phyloP scores from a whole-genome alignment of 148 eudicot genomes.

The Salicornia ramosissima region DNA sequence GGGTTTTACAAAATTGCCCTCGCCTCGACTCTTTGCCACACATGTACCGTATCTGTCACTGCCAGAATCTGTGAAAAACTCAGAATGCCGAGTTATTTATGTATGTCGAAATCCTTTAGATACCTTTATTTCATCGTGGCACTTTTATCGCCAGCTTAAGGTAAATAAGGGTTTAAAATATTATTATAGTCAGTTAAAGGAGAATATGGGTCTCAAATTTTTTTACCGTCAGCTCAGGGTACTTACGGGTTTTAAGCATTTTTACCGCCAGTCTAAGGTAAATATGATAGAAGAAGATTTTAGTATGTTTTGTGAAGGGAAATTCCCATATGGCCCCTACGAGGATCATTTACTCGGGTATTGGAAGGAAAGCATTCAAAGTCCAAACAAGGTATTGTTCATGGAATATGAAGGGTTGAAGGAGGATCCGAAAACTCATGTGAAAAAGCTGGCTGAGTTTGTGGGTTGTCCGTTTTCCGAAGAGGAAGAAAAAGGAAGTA shows the following conservation, averaged over 20 bases:
- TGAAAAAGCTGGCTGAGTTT: slow-evolving; percentile 17
- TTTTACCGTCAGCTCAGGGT: background rate
- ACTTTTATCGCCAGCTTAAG: slow-evolving; percentile 4
- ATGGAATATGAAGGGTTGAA: slow-evolving; percentile 20
- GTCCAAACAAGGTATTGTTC: slow-evolving; percentile 6
- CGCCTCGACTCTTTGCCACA: slow-evolving; percentile 11
- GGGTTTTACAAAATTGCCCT: background rate
- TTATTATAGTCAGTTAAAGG: background rate
- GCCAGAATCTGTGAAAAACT: slow-evolving; percentile 7
- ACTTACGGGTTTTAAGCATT: background rate
- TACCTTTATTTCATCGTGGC: slow-evolving; percentile 18
- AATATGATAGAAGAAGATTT: slow-evolving; percentile 9
- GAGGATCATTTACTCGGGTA: slow-evolving; percentile 21
- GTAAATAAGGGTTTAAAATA: background rate
- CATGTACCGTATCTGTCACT: background rate
- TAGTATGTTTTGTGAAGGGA: slow-evolving; percentile 14
- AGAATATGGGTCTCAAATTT: background rate
- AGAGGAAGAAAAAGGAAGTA: slow-evolving; percentile 17
- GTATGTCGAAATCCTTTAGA: slow-evolving; percentile 11
- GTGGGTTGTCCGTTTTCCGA: slow-evolving; percentile 18
- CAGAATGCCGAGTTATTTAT: slow-evolving; percentile 6
- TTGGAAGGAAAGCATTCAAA: slow-evolving; percentile 18
- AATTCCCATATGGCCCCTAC: slow-evolving; percentile 17
- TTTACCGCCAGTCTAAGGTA: background rate
- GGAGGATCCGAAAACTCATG: slow-evolving; percentile 2